Base-by-base conservation (phyloP, 345 rosid species). In the Melaleuca alternifolia region DNA sequence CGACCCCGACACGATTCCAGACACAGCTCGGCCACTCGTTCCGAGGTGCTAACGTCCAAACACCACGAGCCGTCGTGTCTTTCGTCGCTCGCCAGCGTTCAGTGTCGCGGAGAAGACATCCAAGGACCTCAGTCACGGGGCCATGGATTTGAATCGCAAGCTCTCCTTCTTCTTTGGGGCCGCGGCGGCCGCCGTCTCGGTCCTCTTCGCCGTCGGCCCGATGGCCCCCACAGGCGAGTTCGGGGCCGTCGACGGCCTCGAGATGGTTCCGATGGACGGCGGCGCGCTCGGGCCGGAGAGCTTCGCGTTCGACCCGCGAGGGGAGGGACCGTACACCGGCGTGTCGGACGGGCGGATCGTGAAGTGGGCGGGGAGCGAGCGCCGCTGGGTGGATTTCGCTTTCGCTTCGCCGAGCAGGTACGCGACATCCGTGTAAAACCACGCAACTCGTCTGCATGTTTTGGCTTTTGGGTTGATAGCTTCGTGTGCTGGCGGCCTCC, bases 251-350 rank as follows among this genome's bases (percentile, higher is more conserved):
- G 56, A 83, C 4, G 37, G 84, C 56, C 65, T 33, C 20, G 86
- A 79, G 54, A 20, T 54, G 15, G 12, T 89, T 53, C 88, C 84
- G 12, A 37, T 91, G 13, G 79, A n/a, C 50, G 53, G n/a, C 50
- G 89, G 89, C 14, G 93, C 92, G 1, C 26, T 87, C 24, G 94
- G 95, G 52, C 92, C 95, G 13, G 95, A 93, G 88, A 91, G 95
- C 85, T 85, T 91, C 56, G 92, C 92, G 10, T 93, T 93, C 77
- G 90, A 91, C 61, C 85, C 86, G 8, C 79, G 57, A 23, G 94
- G 93, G 6, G 84, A 56, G 1, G 95, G 95, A 1, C 94, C 93
- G 18, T 93, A 91, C 85, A 90, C 90, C 5, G 91, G 95, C 61
- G 57, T 91, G 46, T 92, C 93, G 3, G 93, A 90, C 33, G 94